Evolutionary conservation across 106 monocot genomes (phyloP).

Genomic region (Dioscorea zingiberensis): DNA sequence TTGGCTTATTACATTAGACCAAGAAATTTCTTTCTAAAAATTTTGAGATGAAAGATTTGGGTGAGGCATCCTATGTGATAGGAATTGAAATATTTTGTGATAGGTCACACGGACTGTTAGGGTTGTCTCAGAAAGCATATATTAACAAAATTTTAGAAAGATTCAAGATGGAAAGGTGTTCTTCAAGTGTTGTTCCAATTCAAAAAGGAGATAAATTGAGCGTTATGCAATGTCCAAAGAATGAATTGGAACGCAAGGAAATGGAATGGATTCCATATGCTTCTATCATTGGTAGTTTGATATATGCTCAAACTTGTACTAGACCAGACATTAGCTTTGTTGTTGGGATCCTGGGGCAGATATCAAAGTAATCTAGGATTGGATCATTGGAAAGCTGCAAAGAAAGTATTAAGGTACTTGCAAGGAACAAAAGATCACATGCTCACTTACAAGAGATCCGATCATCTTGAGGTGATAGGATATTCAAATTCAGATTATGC

Average conservation of each 20-base stretch:
- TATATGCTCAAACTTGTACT: not conserved
- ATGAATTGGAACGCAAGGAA: not conserved
- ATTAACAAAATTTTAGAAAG: not conserved
- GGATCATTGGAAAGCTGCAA: not conserved
- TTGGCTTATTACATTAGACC: too few relatives aligned
- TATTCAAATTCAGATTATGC: conserved; percentile 1
- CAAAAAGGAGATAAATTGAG: not conserved
- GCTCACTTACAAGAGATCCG: not conserved
- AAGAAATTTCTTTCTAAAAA: not conserved
- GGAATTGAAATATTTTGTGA: not conserved
- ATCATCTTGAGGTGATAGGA: conserved; percentile 1
- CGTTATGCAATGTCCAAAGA: not conserved
- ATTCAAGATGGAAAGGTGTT: not conserved
- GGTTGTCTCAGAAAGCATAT: not conserved
- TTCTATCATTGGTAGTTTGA: not conserved
- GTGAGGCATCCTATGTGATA: too few relatives aligned
- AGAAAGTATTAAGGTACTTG: not conserved
- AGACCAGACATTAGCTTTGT: not conserved
- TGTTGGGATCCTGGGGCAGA: not conserved
- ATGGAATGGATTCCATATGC: not conserved
- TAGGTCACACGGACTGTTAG: not conserved
- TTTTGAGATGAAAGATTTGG: conserved; percentile 3
- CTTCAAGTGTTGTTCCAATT: not conserved
- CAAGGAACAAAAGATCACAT: conserved; percentile 1
- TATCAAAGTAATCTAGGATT: not conserved